Conservation (phyloP, 306 rosid species). For the Vicia faba region DNA sequence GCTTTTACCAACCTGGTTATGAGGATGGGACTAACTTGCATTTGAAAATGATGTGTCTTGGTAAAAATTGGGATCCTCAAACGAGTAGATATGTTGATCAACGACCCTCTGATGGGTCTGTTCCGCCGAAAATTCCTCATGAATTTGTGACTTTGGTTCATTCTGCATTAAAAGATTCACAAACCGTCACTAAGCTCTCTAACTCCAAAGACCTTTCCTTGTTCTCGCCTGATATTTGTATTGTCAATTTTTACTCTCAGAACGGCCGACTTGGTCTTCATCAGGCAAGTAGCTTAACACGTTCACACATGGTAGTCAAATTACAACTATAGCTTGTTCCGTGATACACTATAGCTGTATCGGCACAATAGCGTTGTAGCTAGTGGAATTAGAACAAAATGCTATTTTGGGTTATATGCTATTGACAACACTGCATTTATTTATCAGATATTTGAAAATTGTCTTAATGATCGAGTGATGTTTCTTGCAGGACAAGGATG, state of each 20-base stretch:
- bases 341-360: background rate
- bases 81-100: conserved; percentile 45
- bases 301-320: background rate
- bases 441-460: background rate
- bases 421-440: background rate
- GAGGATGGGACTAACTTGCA: conserved; percentile 55
- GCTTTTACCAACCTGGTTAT: conserved; percentile 86
- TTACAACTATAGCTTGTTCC: background rate
- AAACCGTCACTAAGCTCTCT: conserved; percentile 11
- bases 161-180: conserved; percentile 50
- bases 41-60: conserved; percentile 90
- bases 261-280: conserved; percentile 79
- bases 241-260: conserved; percentile 66
- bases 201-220: conserved; percentile 39
- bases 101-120: conserved; percentile 54
- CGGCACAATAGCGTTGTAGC: background rate
- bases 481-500: conserved; percentile 70
- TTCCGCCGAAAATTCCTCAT: conserved; percentile 57
- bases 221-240: conserved; percentile 62
- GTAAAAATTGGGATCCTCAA: conserved; percentile 84
- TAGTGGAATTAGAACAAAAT: background rate
- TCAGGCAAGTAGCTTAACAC: conserved; percentile 49
- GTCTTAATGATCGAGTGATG: background rate
- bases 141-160: conserved; percentile 48
- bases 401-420: background rate